A percentile compares a stretch with the other conserved stretches of the same genome.
Evolutionary conservation across 2,329 filamentous ascomycete genomes (phyloP).

Genomic region (Sporothrix phasma): DNA sequence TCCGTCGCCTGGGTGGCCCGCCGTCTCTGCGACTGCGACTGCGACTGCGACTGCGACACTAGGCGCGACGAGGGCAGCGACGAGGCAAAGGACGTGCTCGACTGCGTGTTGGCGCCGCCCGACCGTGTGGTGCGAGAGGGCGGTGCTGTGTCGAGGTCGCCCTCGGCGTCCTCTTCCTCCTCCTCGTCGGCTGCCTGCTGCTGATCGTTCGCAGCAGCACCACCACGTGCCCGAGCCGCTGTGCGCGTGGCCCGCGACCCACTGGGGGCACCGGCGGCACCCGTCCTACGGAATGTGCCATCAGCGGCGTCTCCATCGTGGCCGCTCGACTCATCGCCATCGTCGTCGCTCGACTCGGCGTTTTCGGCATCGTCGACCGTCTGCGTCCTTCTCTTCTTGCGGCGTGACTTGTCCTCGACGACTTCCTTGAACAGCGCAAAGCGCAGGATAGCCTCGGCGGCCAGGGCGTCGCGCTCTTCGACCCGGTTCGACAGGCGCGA

Average conservation of each 20-base stretch:
- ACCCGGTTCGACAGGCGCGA: conserved; percentile 78
- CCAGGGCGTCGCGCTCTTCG: conserved; percentile 77
- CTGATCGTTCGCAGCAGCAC: conserved; percentile 23
- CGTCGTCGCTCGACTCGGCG: conserved; percentile 51
- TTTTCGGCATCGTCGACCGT: conserved; percentile 39
- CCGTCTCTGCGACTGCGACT: conserved; percentile 21
- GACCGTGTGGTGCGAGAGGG: conserved; percentile 30
- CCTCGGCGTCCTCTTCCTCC: conserved; percentile 39
- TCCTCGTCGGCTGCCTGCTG: conserved; percentile 29
- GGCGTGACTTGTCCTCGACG: conserved; percentile 65
- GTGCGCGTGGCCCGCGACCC: conserved; percentile 26
- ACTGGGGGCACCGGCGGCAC: conserved; percentile 24
- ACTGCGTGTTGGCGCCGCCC: conserved; percentile 30
- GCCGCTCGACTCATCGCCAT: conserved; percentile 27
- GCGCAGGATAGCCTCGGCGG: conserved; percentile 80
- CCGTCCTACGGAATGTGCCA: conserved; percentile 39
- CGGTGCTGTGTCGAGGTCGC: conserved; percentile 24
- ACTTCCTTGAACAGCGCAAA: conserved; percentile 98
- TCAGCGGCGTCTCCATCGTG: conserved; percentile 31
- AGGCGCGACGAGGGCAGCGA: conserved; percentile 69
- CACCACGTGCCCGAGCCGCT: conserved; percentile 24
- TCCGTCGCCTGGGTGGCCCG: conserved; percentile 26
- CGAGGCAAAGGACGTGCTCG: conserved; percentile 64
- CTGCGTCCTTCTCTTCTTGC: conserved; percentile 67
- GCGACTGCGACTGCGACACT: conserved; percentile 29